These are phyloP conservation scores for Polytrichum formosum DNA, from an alignment of 225 moss, liverwort and hornwort genomes.

Conservation along the genomic window DNA sequence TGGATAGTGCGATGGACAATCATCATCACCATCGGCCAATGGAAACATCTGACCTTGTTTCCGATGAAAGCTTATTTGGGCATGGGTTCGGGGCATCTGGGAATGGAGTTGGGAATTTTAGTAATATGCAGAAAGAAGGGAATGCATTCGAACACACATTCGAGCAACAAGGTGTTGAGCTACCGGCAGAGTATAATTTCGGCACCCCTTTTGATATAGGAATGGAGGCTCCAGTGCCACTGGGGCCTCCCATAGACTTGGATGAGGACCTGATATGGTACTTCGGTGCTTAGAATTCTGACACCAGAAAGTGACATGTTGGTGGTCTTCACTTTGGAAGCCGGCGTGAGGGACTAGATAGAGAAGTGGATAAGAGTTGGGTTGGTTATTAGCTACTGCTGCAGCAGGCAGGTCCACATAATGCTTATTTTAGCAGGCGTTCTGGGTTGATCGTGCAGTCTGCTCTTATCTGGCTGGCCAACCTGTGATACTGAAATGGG, in stretches of 20 bases:
- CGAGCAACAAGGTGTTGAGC: conserved; percentile 47
- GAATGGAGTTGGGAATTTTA: conserved; percentile 35
- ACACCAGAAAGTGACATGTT: conserved; percentile 24
- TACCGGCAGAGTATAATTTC: conserved; percentile 53
- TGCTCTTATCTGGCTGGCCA: conserved; percentile 33
- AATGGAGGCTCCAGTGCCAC: conserved; percentile 50
- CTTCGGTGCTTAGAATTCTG: conserved; percentile 58
- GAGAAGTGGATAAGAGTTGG: conserved; percentile 35
- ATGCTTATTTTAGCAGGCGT: conserved; percentile 57
- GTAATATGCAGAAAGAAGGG: conserved; percentile 45
- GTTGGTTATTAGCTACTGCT: conserved; percentile 20
- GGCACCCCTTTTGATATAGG: conserved; percentile 63
- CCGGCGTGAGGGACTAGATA: conserved; percentile 54
- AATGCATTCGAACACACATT: conserved; percentile 48
- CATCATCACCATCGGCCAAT: conserved; percentile 36
- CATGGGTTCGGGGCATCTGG: conserved; percentile 42
- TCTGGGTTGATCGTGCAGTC: conserved; percentile 31
- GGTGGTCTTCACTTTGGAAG: conserved; percentile 58
- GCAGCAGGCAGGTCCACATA: conserved; percentile 35
- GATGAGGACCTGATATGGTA: conserved; percentile 74
- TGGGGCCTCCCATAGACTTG: conserved; percentile 53
- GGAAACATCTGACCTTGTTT: conserved; percentile 45
- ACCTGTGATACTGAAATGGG: conserved; percentile 26
- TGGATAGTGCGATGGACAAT: conserved; percentile 27
- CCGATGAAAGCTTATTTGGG: conserved; percentile 49